Base-by-base conservation (phyloP, 495 filamentous ascomycete genomes). In the Lichina pygmaea region DNA sequence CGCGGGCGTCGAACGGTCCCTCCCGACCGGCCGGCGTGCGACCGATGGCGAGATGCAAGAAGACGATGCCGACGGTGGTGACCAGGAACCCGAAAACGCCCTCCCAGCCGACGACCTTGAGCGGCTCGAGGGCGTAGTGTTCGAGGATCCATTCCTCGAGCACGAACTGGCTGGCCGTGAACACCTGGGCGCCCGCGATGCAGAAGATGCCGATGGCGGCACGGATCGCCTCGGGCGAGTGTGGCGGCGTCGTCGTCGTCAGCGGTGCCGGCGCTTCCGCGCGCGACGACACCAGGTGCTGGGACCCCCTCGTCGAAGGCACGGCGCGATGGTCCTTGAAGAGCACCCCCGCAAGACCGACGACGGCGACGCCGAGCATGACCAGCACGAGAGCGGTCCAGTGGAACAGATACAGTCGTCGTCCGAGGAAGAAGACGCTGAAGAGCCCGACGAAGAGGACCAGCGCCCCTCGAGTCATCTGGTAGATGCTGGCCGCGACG, bases 381-480 rank as follows among this genome's bases (percentile, higher is more conserved):
- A 94, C 89, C 31, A 86, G 68, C 34, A 86, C 66, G 6, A 97
- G 70, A 6, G 83, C 77, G 48, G 77, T 63, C 89, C 89, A 97
- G 55, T 95, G 85, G 62, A 83, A 93, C 6, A 75, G 49, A 49
- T 76, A 68, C 33, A 95, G 66, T 51, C 70, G 75, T 33, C 83
- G 73, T 45, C 69, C 73, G 34, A 97, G 62, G 57, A 97, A 95
- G 3, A 92, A 51, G 6, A 97, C 85, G 55, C 83, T 92, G 64
- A 97, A 94, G 0, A 94, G 60, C 0, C 89, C 89, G 9, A 97
- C 89, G 48, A 95, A 97, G 6, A 97, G 66, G 12, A 95, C 86
- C 30, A 97, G 65, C 0, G 89, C 86, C 12, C 89, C 89, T 31
- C 89, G 70, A 8, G 86, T 95, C 89, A 97, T 97, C 58, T 97